phyloP scores from a whole-genome alignment of 768 basidiomycete genomes.

The Lyophyllum shimeji region DNA sequence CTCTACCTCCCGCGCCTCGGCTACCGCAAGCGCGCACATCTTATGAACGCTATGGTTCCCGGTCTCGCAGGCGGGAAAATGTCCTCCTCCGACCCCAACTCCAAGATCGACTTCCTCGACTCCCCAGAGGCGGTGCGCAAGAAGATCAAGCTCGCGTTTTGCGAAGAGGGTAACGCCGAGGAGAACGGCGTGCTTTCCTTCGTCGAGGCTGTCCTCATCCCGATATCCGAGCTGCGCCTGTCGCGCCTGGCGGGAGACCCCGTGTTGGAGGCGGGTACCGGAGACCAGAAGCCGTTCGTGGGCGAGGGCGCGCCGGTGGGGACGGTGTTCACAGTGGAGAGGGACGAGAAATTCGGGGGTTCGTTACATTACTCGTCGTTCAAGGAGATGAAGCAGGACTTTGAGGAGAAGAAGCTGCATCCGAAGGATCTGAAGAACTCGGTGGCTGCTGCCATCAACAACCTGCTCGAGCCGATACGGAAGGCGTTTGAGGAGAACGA shows the following conservation, averaged over 20 bases:
- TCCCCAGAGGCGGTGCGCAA: constrained; percentile 76
- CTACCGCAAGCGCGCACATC: constrained; percentile 90
- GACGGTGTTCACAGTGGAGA: constrained; percentile 75
- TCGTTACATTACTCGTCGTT: constrained; percentile 70
- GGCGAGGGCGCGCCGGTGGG: constrained; percentile 72
- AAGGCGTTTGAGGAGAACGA: constrained; percentile 71
- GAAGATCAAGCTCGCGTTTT: constrained; percentile 92
- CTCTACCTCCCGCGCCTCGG: constrained; percentile 92
- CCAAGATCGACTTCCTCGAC: constrained; percentile 98
- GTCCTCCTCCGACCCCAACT: constrained; percentile 97
- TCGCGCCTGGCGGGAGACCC: constrained; percentile 54
- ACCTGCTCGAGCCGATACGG: constrained; percentile 78
- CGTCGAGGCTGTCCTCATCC: constrained; percentile 83
- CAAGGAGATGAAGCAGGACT: constrained; percentile 69
- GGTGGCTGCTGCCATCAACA: constrained; percentile 71
- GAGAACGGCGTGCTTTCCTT: constrained; percentile 92
- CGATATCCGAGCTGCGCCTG: constrained; percentile 73
- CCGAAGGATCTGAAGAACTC: constrained; percentile 87
- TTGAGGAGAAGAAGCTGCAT: constrained; percentile 74
- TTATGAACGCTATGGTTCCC: constrained; percentile 99
- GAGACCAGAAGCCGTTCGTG: constrained; percentile 64
- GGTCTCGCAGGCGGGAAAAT: constrained; percentile 95
- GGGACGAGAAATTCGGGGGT: constrained; percentile 84
- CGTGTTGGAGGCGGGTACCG: constrained; percentile 45
- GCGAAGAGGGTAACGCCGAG: constrained; percentile 86